Base-by-base conservation (phyloP, 768 basidiomycete genomes). In the Fomitopsis pulvina region DNA sequence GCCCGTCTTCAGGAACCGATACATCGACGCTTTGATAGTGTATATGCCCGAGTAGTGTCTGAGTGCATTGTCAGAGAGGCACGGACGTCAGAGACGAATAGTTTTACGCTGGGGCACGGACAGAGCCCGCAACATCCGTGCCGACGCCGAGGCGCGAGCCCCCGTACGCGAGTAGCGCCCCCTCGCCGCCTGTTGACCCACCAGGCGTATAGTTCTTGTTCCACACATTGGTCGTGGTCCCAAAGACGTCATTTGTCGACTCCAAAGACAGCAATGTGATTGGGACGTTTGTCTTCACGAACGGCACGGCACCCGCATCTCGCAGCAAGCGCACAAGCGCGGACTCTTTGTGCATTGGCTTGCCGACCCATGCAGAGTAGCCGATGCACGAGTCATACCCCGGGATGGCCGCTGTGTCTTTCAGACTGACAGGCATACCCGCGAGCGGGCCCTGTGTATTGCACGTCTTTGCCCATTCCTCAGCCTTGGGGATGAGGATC, bases 131-230 rank as follows among this genome's bases (percentile, higher is more conserved):
- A 22, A 79, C 63, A 50, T 79, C 78, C 3, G 78, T 72, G 1
- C 72, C 67, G n/a, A 78, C 66, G 25, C 75, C 77, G 46, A 79
- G 60, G 12, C 72, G 63, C 2, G 66, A 64, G 2, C 78, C 77
- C 9, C 71, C 70, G 28, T 66, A 60, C 0, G 77, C 78, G 3
- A 79, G 58, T 9, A 79, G 63, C 3, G 78, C 75, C 1, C 67
- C 71, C 39, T 77, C 78, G 1, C 78, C 78, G 12, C 78, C 78
- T 0, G 73, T 75, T 0, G 76, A 78, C 9, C 75, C 78, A 0
- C 78, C 78, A 2, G 69, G 67, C 1, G 57, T 54, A 45, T 67
- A 70, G 6, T 64, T 64, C 16, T 58, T 52, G 50, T 72, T 71
- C 56, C 73, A 71, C 0, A 77, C 76, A 57, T 79, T 79, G 12